These are phyloP conservation scores for Xylaria sp. DNA, from an alignment of 2,329 filamentous ascomycete species.

Conservation along the genomic window DNA sequence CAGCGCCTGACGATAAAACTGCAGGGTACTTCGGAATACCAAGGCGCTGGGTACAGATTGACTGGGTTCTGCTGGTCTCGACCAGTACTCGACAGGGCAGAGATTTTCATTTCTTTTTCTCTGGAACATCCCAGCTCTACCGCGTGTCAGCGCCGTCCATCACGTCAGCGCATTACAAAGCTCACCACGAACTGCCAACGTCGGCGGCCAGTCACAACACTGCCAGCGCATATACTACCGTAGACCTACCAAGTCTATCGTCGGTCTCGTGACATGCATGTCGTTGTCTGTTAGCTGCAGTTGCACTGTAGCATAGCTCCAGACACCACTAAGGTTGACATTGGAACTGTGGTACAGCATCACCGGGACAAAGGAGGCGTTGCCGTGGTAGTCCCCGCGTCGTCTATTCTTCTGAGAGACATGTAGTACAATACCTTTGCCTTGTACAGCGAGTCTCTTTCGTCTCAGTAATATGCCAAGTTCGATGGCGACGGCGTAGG, in stretches of 20 bases:
- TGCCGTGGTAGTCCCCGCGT: neutral
- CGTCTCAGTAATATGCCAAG: conserved; percentile 35
- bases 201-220: neutral
- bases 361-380: neutral
- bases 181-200: conserved; percentile 26
- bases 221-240: neutral
- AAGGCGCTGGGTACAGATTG: conserved; percentile 25
- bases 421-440: neutral
- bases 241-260: neutral
- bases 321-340: neutral
- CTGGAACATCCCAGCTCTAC: conserved; percentile 8
- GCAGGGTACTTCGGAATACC: conserved; percentile 36
- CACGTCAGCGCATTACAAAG: conserved; percentile 27
- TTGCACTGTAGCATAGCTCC: conserved; percentile 11
- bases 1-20: conserved; percentile 19
- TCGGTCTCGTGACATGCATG: neutral
- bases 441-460: neutral
- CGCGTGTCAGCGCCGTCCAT: conserved; percentile 17
- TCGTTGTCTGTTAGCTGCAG: neutral
- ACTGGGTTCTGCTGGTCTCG: neutral
- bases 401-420: neutral
- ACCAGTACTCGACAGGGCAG: neutral
- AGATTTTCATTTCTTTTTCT: conserved; percentile 13
- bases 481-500: conserved; percentile 8
- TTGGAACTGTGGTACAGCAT: neutral